Percentiles rank a stretch among this genome's conserved stretches.
Evolutionary conservation across 2,329 filamentous ascomycete species (phyloP).

Genomic region (Fusarium armeniacum): DNA sequence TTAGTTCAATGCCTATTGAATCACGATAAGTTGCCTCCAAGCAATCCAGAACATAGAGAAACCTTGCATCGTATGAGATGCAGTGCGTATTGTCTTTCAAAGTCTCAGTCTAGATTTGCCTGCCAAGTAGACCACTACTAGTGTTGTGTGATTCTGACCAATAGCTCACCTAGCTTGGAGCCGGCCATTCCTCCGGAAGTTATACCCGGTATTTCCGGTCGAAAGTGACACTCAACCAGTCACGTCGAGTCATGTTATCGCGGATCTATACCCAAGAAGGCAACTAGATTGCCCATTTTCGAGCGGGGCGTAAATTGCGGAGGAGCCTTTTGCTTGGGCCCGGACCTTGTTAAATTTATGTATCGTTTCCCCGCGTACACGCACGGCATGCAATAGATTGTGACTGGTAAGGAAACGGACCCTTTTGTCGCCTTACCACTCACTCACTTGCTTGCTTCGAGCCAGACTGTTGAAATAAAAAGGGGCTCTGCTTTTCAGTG

Average conservation of each 20-base stretch:
- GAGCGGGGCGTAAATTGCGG: conserved; percentile 21
- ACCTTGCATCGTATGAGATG: background rate
- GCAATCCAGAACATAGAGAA: background rate
- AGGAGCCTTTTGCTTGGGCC: background rate
- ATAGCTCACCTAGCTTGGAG: background rate
- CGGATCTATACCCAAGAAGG: conserved; percentile 24
- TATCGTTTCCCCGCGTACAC: conserved; percentile 29
- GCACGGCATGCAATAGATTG: background rate
- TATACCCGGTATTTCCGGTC: background rate
- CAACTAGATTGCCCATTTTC: conserved; percentile 46
- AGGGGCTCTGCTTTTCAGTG: background rate
- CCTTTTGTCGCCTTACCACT: conserved; percentile 4
- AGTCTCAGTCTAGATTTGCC: background rate
- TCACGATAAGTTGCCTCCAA: background rate
- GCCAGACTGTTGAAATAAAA: conserved; percentile 1
- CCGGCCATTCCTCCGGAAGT: background rate
- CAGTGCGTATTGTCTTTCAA: background rate
- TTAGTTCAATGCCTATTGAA: background rate
- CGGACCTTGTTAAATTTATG: background rate
- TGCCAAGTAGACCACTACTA: background rate
- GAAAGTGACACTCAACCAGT: background rate
- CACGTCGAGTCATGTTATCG: conserved; percentile 1
- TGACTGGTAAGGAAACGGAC: background rate
- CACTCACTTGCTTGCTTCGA: conserved; percentile 3
- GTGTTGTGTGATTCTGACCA: background rate